Evolutionary conservation across 2,329 filamentous ascomycete genomes (phyloP).

Genomic region (Grosmannia penicillata): DNA sequence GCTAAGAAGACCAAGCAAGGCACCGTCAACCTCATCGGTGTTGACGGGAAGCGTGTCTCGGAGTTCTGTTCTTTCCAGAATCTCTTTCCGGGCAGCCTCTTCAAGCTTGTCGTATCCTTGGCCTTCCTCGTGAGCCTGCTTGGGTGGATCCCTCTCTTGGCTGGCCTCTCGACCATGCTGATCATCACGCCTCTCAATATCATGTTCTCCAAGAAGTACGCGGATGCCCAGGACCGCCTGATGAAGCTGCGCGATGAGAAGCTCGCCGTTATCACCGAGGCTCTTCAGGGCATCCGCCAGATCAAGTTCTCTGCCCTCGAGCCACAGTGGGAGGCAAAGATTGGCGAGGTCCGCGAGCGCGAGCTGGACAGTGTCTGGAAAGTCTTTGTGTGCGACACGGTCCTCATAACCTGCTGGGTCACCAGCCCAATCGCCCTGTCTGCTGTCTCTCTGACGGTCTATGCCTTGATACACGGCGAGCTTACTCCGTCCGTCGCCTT

Average conservation of each 20-base stretch:
- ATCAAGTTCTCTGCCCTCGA: slow-evolving; percentile 76
- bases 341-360: slow-evolving; percentile 46
- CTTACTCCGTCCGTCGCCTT: slow-evolving; percentile 64
- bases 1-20: slow-evolving; percentile 45
- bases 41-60: slow-evolving; percentile 55
- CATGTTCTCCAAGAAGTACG: slow-evolving; percentile 48
- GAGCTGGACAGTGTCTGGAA: slow-evolving; percentile 55
- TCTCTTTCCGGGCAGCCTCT: slow-evolving; percentile 44
- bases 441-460: slow-evolving; percentile 54
- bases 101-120: slow-evolving; percentile 52
- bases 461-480: slow-evolving; percentile 46
- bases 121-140: slow-evolving; percentile 53
- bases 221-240: slow-evolving; percentile 48
- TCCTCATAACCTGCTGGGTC: slow-evolving; percentile 54
- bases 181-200: slow-evolving; percentile 55
- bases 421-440: slow-evolving; percentile 60
- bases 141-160: slow-evolving; percentile 53
- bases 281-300: slow-evolving; percentile 64
- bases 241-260: slow-evolving; percentile 69
- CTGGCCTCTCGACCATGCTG: slow-evolving; percentile 49
- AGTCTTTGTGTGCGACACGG: slow-evolving; percentile 48
- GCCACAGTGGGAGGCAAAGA: slow-evolving; percentile 57
- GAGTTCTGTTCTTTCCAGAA: slow-evolving; percentile 55
- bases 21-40: slow-evolving; percentile 65
- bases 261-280: slow-evolving; percentile 61